phyloP scores from a whole-genome alignment of 2,329 filamentous ascomycete species.

The Ceratocystis ficicola region DNA sequence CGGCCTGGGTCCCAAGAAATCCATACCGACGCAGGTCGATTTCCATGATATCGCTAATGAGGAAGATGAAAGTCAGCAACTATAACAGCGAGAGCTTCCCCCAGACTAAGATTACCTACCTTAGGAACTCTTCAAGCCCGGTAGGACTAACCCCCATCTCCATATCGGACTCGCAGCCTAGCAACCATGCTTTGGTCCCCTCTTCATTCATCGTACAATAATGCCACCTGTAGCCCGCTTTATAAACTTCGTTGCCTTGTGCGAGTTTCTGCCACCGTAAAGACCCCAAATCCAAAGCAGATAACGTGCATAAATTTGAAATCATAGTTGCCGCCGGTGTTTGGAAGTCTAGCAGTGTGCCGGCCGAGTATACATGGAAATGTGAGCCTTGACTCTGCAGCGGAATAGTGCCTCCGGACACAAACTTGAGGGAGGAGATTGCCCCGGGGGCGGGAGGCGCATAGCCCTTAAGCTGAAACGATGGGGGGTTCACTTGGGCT shows the following conservation, averaged over 20 bases:
- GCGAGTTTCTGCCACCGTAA: conserved; percentile 91
- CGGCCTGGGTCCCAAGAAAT: conserved; percentile 66
- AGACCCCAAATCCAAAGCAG: conserved; percentile 73
- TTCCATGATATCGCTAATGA: conserved; percentile 66
- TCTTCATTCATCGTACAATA: conserved; percentile 95
- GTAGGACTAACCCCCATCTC: conserved; percentile 54
- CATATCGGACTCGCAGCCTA: conserved; percentile 76
- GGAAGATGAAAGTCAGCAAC: conserved; percentile 23
- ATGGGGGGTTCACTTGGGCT: conserved; percentile 53
- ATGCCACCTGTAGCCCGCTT: conserved; percentile 87
- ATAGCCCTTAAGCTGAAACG: conserved; percentile 58
- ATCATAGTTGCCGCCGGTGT: conserved; percentile 82
- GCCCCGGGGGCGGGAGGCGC: conserved; percentile 76
- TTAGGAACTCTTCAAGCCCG: conserved; percentile 79
- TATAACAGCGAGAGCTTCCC: neutral
- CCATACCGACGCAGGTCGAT: conserved; percentile 88
- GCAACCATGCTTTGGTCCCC: conserved; percentile 88
- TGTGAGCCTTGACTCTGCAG: conserved; percentile 84
- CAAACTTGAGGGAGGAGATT: conserved; percentile 81
- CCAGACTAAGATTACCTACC: conserved; percentile 27
- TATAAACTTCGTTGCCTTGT: conserved; percentile 88
- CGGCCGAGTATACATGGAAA: conserved; percentile 90
- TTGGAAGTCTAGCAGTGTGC: conserved; percentile 83
- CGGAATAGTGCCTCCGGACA: conserved; percentile 74
- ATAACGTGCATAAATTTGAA: conserved; percentile 78